These are phyloP conservation scores for Solanum lycopersicoides DNA, from an alignment of 257 asterid species.

Conservation along the genomic window DNA sequence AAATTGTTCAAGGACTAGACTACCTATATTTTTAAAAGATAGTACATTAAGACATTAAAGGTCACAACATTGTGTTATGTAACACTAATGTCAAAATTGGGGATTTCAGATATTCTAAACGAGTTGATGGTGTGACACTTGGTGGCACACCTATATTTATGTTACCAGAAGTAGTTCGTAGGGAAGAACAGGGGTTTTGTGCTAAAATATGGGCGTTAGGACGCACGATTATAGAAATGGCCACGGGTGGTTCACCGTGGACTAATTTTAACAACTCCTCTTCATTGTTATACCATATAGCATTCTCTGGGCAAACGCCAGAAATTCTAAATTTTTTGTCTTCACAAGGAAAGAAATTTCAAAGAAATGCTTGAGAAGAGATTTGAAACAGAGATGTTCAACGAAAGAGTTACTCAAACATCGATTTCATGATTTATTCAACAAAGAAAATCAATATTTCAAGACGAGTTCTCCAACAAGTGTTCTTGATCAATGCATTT, in stretches of 20 bases:
- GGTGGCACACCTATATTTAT: conserved; percentile 75
- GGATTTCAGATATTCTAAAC: conserved; percentile 63
- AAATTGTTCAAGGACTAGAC: conserved; percentile 38
- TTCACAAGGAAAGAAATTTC: conserved; percentile 40
- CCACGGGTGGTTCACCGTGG: conserved; percentile 59
- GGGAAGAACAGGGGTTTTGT: conserved; percentile 53
- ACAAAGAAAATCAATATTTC: too few relatives aligned
- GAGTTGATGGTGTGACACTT: background rate
- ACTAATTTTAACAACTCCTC: conserved; percentile 12
- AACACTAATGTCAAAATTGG: conserved; percentile 35
- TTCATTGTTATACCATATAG: conserved; percentile 37
- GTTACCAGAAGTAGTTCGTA: conserved; percentile 72
- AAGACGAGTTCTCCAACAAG: conserved; percentile 47
- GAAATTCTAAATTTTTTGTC: conserved; percentile 41
- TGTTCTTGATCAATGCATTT: conserved; percentile 49
- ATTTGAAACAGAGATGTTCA: conserved; percentile 47
- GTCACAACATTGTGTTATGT: conserved; percentile 43
- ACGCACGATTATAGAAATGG: conserved; percentile 67
- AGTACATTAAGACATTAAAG: conserved; percentile 81
- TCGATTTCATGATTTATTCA: conserved; percentile 29
- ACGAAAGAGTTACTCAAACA: conserved; percentile 49
- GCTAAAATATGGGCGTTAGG: conserved; percentile 82
- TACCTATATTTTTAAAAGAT: conserved; percentile 49
- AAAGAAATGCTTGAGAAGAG: conserved; percentile 44
- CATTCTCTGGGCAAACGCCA: conserved; percentile 50